A percentile compares a stretch with the other conserved stretches of the same genome.
Evolutionary conservation across 306 rosid species (phyloP).

Genomic region (Cucumis cinereus): DNA sequence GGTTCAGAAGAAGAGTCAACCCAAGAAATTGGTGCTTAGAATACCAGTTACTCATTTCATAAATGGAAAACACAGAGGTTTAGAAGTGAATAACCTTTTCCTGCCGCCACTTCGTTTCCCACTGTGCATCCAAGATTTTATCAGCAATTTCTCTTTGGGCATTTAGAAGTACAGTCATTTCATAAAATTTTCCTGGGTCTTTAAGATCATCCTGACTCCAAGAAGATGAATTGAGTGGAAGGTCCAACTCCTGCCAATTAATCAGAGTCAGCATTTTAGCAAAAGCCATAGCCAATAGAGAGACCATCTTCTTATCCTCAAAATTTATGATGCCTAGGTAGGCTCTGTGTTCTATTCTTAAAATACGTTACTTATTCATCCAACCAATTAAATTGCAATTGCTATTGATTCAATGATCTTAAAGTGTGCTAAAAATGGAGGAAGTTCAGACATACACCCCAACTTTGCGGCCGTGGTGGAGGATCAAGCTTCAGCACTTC

Average conservation of each 20-base stretch:
- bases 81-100: slow-evolving; percentile 49
- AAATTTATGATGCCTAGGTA: neutral
- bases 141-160: slow-evolving; percentile 91
- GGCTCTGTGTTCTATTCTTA: neutral
- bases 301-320: neutral
- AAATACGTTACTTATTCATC: neutral
- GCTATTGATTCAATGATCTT: neutral
- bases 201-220: slow-evolving; percentile 88
- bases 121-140: slow-evolving; percentile 78
- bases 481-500: slow-evolving; percentile 83
- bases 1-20: neutral
- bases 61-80: neutral
- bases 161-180: slow-evolving; percentile 89
- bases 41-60: neutral
- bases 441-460: slow-evolving; percentile 65
- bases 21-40: neutral
- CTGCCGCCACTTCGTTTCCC: slow-evolving; percentile 91
- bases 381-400: neutral
- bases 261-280: slow-evolving; percentile 21
- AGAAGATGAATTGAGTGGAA: slow-evolving; percentile 78
- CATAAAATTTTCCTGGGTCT: slow-evolving; percentile 63
- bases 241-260: slow-evolving; percentile 62
- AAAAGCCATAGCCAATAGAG: neutral
- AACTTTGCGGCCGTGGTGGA: slow-evolving; percentile 76
- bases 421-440: neutral